phyloP scores from a whole-genome alignment of 2,329 filamentous ascomycete genomes.

The Fusarium pseudograminearum region DNA sequence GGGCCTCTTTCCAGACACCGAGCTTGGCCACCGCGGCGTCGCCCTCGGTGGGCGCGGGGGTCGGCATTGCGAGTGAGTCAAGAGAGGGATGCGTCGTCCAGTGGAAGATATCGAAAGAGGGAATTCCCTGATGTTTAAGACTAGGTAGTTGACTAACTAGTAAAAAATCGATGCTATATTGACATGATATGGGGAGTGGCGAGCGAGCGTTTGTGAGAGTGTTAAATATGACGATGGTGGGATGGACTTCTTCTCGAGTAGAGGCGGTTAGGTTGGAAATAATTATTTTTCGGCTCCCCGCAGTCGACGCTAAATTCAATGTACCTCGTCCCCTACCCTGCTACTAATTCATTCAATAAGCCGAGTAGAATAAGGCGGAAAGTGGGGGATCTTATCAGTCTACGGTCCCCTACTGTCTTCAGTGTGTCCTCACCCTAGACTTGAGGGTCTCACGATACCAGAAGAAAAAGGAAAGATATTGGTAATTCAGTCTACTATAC shows the following conservation, averaged over 20 bases:
- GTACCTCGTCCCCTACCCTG: conserved; percentile 42
- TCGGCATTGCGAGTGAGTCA: conserved; percentile 50
- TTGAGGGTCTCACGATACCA: not conserved
- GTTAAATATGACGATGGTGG: conserved; percentile 27
- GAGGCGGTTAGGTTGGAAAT: conserved; percentile 36
- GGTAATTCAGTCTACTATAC: not conserved
- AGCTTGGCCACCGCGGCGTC: conserved; percentile 59
- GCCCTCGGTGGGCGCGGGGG: conserved; percentile 45
- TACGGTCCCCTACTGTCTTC: conserved; percentile 29
- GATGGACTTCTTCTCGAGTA: conserved; percentile 16
- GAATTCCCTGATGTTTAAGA: not conserved
- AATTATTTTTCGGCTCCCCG: conserved; percentile 47
- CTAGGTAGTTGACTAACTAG: conserved; percentile 1
- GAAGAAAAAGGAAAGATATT: not conserved
- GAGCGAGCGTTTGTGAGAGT: conserved; percentile 1
- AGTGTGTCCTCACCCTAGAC: conserved; percentile 27
- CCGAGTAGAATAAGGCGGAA: conserved; percentile 20
- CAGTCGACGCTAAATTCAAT: conserved; percentile 37
- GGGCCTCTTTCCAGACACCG: conserved; percentile 64
- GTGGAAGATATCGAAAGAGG: not conserved
- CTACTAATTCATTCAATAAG: conserved; percentile 21
- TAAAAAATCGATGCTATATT: conserved; percentile 45
- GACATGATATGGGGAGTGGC: conserved; percentile 33
- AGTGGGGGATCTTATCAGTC: conserved; percentile 42
- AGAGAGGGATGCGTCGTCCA: conserved; percentile 13